phyloP scores from a whole-genome alignment of 139 green algal species.

The Chlamydomonas sphaeroides region DNA sequence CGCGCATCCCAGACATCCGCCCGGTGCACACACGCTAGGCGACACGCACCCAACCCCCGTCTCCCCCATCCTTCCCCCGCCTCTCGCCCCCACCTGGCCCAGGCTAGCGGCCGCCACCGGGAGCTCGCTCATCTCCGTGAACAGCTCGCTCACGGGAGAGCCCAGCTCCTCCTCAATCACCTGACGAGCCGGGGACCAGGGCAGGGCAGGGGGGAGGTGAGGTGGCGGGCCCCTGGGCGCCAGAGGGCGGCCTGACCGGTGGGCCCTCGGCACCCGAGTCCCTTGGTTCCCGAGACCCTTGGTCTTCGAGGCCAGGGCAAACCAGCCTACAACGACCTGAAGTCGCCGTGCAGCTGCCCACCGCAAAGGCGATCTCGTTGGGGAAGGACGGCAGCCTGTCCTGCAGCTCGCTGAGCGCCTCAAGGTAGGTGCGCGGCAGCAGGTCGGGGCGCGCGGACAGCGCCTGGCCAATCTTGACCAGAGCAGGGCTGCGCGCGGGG shows the following conservation, averaged over 20 bases:
- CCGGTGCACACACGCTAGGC: too few relatives aligned
- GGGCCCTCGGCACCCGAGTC: neutral
- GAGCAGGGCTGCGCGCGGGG: conserved; percentile 62
- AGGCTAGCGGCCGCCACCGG: conserved; percentile 89
- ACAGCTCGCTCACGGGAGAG: conserved; percentile 66
- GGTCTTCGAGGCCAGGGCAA: too few relatives aligned
- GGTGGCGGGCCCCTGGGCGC: too few relatives aligned
- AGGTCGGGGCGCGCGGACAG: conserved; percentile 83
- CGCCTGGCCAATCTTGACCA: conserved; percentile 94
- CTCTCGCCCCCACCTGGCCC: conserved; percentile 79
- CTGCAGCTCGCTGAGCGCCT: conserved; percentile 77
- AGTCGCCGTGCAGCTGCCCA: conserved; percentile 2
- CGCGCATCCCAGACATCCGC: too few relatives aligned
- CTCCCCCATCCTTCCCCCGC: too few relatives aligned
- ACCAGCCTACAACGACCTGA: too few relatives aligned
- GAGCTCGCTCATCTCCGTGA: conserved; percentile 67
- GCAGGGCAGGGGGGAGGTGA: too few relatives aligned
- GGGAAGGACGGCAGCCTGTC: conserved; percentile 81
- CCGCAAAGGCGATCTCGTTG: conserved; percentile 67
- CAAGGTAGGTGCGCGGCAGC: conserved; percentile 76
- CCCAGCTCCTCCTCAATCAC: conserved; percentile 92
- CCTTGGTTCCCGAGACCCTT: too few relatives aligned
- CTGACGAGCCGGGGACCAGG: neutral
- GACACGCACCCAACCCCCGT: too few relatives aligned
- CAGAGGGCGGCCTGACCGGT: neutral